A percentile compares a stretch with the other conserved stretches of the same genome.
Evolutionary conservation across 108 stramenopile species (phyloP).

Genomic region (Pseudonitzschia multistriata): DNA sequence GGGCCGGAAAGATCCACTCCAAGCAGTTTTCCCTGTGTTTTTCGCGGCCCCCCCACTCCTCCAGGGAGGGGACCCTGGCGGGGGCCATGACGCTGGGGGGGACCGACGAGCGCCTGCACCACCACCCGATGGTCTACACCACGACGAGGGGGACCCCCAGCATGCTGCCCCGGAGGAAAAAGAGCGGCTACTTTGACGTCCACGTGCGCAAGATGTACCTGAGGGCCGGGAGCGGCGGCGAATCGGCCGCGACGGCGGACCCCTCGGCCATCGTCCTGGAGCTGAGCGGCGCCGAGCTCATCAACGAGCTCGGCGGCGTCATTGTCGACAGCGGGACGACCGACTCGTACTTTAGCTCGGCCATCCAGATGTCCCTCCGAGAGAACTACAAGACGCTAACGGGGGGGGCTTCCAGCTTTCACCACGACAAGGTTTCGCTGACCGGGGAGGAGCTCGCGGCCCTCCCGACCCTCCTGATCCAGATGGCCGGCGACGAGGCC

Average conservation of each 20-base stretch:
- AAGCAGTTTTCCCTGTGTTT: conserved; percentile 69
- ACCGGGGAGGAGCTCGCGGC: conserved; percentile 51
- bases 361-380: conserved; percentile 53
- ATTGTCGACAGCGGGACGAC: conserved; percentile 98
- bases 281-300: conserved; percentile 19
- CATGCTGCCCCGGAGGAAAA: neutral
- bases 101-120: conserved; percentile 67
- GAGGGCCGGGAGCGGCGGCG: conserved; percentile 39
- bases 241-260: conserved; percentile 22
- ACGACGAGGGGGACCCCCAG: conserved; percentile 18
- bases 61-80: conserved; percentile 58
- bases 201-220: conserved; percentile 62
- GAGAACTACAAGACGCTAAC: conserved; percentile 57
- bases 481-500: conserved; percentile 50
- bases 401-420: conserved; percentile 45
- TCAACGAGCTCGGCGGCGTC: conserved; percentile 72
- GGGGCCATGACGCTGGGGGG: conserved; percentile 92
- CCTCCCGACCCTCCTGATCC: conserved; percentile 84
- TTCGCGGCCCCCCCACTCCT: conserved; percentile 42
- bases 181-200: conserved; percentile 75
- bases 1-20: conserved; percentile 22
- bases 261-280: conserved; percentile 25
- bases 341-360: conserved; percentile 86
- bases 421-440: conserved; percentile 39
- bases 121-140: conserved; percentile 80